A percentile compares a stretch with the other conserved stretches of the same genome.
phyloP scores from a whole-genome alignment of 176 grass and related monocot genomes.

The Cocos nucifera region DNA sequence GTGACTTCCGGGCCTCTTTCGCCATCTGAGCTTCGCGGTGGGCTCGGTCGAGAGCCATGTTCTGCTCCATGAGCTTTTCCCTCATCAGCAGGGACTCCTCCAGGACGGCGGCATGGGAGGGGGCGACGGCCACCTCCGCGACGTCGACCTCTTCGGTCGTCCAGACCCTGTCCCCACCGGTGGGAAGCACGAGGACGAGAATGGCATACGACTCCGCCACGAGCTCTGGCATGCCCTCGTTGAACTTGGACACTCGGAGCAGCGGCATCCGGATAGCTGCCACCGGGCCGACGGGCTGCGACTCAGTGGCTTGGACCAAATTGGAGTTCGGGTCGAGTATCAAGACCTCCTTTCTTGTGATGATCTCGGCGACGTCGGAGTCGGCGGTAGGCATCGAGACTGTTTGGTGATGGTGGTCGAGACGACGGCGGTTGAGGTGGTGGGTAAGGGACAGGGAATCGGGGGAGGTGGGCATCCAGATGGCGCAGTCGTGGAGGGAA shows the following conservation, averaged over 20 bases:
- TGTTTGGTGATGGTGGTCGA: too few relatives aligned
- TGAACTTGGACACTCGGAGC: not conserved
- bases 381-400: not conserved
- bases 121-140: not conserved
- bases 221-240: not conserved
- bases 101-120: not conserved
- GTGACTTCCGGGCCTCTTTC: not conserved
- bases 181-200: not conserved
- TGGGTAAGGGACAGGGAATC: not conserved
- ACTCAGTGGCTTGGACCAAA: not conserved
- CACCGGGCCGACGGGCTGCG: not conserved
- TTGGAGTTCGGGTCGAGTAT: not conserved
- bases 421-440: not conserved
- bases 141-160: not conserved
- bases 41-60: not conserved
- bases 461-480: conserved; percentile 3
- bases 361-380: not conserved
- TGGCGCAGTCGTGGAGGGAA: not conserved
- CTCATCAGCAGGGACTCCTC: not conserved
- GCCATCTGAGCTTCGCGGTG: not conserved
- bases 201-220: not conserved
- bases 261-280: not conserved
- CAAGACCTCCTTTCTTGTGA: not conserved
- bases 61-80: conserved; percentile 8
- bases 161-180: not conserved